phyloP scores from a whole-genome alignment of 495 filamentous ascomycete species.

The Astrocystis sublimbata region DNA sequence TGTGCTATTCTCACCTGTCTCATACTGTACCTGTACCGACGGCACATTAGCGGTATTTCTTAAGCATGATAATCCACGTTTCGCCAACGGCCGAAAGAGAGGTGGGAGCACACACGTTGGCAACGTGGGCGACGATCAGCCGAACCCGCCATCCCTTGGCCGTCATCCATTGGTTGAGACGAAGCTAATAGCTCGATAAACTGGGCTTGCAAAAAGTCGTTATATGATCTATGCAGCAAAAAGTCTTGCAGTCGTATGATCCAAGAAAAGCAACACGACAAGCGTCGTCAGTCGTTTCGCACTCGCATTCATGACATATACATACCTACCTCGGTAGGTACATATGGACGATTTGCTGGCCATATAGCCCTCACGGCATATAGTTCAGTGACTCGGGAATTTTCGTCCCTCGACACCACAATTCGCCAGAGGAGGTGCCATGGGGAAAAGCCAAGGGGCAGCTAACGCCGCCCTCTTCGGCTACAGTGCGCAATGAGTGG shows the following conservation, averaged over 20 bases:
- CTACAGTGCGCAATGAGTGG: not conserved
- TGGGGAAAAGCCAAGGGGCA: not conserved
- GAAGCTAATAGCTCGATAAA: not conserved
- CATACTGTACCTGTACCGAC: not conserved
- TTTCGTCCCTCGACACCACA: not conserved
- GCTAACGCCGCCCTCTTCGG: not conserved
- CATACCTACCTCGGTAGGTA: too few species aligned
- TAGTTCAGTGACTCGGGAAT: not conserved
- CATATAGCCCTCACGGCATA: constrained; percentile 1
- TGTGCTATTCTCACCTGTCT: not conserved
- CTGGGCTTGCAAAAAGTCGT: not conserved
- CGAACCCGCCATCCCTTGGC: not conserved
- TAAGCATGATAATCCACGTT: too few species aligned
- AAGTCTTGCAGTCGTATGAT: constrained; percentile 4
- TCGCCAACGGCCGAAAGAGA: not conserved
- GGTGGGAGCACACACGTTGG: too few species aligned
- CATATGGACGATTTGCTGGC: too few species aligned
- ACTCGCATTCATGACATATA: not conserved
- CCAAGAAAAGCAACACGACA: not conserved
- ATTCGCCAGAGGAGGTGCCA: constrained; percentile 1
- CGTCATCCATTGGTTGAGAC: not conserved
- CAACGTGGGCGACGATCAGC: not conserved
- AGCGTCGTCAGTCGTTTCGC: not conserved
- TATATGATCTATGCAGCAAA: not conserved
- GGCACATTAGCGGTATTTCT: not conserved